Evolutionary conservation across 371 early-diverging fungal species (phyloP).

Genomic region (Mortierella sp.): DNA sequence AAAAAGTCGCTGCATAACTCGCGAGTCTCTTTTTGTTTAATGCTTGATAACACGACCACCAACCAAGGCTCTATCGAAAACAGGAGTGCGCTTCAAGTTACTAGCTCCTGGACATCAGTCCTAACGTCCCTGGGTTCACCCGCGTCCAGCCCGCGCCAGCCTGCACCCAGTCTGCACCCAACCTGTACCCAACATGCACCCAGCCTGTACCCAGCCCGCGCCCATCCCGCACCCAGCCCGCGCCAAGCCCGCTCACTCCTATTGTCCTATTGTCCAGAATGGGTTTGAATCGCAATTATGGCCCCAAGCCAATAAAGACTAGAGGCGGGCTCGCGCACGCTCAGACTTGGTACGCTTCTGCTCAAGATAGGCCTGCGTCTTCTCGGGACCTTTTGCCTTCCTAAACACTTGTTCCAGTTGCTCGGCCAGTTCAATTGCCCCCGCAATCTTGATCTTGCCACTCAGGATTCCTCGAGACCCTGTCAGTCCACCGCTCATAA

Average conservation of each 20-base stretch:
- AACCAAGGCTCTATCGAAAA: not conserved
- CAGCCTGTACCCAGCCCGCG: no score
- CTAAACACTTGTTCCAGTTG: constrained; percentile 15
- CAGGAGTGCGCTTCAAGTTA: not conserved
- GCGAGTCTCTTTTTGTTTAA: not conserved
- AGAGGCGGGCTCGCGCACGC: constrained; percentile 9
- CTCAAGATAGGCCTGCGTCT: constrained; percentile 19
- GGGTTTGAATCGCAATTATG: no score
- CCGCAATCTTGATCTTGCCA: constrained; percentile 23
- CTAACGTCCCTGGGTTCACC: no score
- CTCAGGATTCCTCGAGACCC: constrained; percentile 17
- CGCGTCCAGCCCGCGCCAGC: no score
- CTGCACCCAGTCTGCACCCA: no score
- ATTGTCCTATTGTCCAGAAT: no score
- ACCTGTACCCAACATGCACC: no score
- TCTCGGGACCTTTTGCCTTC: constrained; percentile 15
- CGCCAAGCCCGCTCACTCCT: no score
- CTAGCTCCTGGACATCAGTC: no score
- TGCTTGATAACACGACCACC: not conserved
- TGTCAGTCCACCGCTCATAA: constrained; percentile 22
- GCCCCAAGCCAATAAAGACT: not conserved
- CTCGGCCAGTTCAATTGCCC: constrained; percentile 22
- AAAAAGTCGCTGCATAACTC: not conserved
- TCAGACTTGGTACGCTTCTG: constrained; percentile 15
- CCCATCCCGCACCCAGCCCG: no score